Evolutionary conservation across 2,329 filamentous ascomycete species (phyloP), one percentile per base, ranked within the genome.

Genomic region (Phaeosphaeria sp.): DNA sequence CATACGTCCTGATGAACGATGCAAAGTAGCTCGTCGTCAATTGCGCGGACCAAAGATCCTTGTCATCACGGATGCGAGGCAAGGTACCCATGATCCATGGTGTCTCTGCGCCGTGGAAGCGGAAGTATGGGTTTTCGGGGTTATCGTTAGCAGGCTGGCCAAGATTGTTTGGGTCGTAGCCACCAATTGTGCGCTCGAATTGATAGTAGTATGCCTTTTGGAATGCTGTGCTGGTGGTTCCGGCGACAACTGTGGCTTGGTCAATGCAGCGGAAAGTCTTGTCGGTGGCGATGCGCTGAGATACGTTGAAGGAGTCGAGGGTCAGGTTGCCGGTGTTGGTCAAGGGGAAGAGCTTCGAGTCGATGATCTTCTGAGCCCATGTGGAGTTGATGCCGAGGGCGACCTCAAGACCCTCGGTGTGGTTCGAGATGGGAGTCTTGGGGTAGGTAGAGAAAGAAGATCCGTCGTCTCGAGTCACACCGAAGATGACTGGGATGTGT

Each of bases 221-320:
- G 65, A 87, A 83, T 0, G 81, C 79, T 2, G 75, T 73, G 17
- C 78, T 80, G 17, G 68, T 72, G 0, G 82, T 74, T 2, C 81
- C 84, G 0, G 83, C 78, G 65, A 82, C 83, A 6, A 82, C 82
- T 2, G 86, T 88, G 5, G 85, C 85, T 70, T 87, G 81, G 67
- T 87, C 84, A 50, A 85, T 75, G 69, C 86, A 89, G 55, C 85
- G 82, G 78, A 87, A 88, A 8, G 82, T 81, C 51, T 80, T 83
- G 69, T 88, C 86, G 2, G 86, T 88, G 2, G 84, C 81, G 42
- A 88, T 77, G 6, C 83, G 83, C 6, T 83, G 77, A 20, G 81
- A 81, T 33, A 84, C 78, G 58, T 86, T 86, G 78, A 84, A 88
- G 2, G 86, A 78, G 57, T 86, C 81, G 6, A 85, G 78, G 0